Evolutionary conservation across 441 rosid genomes (phyloP).

Genomic region (Eruca vesicaria): DNA sequence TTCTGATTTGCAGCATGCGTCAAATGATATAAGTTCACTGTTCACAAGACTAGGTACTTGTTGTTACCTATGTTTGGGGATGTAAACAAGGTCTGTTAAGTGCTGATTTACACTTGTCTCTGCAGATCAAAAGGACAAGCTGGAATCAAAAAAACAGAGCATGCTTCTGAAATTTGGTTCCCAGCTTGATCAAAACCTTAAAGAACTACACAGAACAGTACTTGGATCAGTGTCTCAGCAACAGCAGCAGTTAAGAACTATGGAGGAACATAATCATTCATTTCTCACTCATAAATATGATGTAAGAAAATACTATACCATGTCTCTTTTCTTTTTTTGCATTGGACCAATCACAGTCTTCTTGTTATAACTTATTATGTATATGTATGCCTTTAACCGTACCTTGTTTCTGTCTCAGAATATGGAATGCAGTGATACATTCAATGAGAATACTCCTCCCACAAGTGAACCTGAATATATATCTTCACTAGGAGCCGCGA

Average conservation of each 20-base stretch:
- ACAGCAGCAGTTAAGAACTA: slow-evolving; percentile 71
- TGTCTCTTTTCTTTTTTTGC: background rate
- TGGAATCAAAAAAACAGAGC: slow-evolving; percentile 75
- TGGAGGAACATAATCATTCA: slow-evolving; percentile 73
- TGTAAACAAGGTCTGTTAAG: background rate
- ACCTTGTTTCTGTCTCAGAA: too few species aligned
- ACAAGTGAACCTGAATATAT: too few species aligned
- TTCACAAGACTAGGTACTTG: slow-evolving; percentile 66
- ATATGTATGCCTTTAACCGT: too few species aligned
- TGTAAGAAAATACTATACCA: slow-evolving; percentile 46
- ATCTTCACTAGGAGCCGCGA: too few species aligned
- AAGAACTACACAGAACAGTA: slow-evolving; percentile 63
- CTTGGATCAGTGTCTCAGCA: slow-evolving; percentile 86
- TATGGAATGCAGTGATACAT: too few species aligned
- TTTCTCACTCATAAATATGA: slow-evolving; percentile 76
- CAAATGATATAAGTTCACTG: slow-evolving; percentile 68
- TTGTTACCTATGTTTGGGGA: slow-evolving; percentile 1
- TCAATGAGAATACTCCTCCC: too few species aligned
- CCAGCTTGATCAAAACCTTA: slow-evolving; percentile 73
- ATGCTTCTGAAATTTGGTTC: slow-evolving; percentile 78
- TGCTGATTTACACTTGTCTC: slow-evolving; percentile 6
- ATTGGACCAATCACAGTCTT: too few species aligned
- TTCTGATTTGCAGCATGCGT: slow-evolving; percentile 64
- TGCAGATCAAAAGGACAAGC: slow-evolving; percentile 70
- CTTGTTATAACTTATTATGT: too few species aligned